A percentile compares a stretch with the other conserved stretches of the same genome.
phyloP scores from a whole-genome alignment of 176 grass and related monocot species.

The Echinochloa phyllopogon region DNA sequence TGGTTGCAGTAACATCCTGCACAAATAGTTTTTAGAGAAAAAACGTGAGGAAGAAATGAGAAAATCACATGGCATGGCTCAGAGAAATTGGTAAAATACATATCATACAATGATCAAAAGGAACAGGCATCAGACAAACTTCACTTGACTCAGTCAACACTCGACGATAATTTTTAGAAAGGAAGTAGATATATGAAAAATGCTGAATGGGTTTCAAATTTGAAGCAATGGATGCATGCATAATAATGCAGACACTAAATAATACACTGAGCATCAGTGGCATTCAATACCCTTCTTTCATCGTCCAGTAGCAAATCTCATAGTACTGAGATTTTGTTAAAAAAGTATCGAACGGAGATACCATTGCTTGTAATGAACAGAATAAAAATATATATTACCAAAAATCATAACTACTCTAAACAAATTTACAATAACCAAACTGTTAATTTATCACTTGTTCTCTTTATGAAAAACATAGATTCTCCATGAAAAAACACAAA shows the following conservation, averaged over 20 bases:
- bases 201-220: neutral
- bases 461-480: neutral
- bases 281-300: constrained; percentile 1
- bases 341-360: neutral
- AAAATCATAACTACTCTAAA: neutral
- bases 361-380: constrained; percentile 14
- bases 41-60: neutral
- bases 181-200: neutral
- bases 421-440: neutral
- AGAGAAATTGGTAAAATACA: constrained; percentile 2
- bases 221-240: neutral
- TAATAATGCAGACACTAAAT: constrained; percentile 17
- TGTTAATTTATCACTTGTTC: neutral
- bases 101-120: neutral
- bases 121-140: constrained; percentile 6
- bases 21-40: neutral
- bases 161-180: neutral
- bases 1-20: constrained; percentile 94
- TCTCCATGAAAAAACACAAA: neutral
- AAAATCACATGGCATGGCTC: neutral
- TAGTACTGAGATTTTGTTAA: neutral
- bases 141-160: constrained; percentile 1
- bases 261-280: neutral
- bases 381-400: neutral
- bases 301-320: neutral